A percentile compares a stretch with the other conserved stretches of the same genome.
These are phyloP conservation scores for Lachancea fermentati DNA, from an alignment of 805 yeast genomes.

Conservation along the genomic window DNA sequence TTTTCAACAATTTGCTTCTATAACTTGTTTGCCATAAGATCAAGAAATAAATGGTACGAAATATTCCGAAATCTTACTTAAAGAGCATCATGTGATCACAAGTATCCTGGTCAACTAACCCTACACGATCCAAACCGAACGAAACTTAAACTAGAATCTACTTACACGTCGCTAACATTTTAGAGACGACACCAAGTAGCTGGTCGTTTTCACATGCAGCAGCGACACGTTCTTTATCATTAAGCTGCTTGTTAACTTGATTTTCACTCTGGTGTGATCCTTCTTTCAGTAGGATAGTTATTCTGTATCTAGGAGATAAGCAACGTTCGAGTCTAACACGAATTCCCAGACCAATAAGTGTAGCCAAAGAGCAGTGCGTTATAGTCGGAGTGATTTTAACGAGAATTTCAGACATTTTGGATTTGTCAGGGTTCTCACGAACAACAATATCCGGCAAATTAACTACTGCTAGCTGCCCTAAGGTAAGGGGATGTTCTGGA, in stretches of 20 bases:
- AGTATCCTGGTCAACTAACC: too few relatives aligned
- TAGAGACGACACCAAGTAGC: conserved; percentile 79
- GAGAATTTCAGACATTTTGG: conserved; percentile 63
- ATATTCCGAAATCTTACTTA: not conserved
- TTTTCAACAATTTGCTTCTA: not conserved
- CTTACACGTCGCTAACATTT: conserved; percentile 81
- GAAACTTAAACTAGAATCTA: not conserved
- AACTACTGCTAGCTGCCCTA: conserved; percentile 93
- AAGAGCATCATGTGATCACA: not conserved
- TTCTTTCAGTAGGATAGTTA: conserved; percentile 72
- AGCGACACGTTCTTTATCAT: conserved; percentile 95
- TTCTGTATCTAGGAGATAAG: conserved; percentile 77
- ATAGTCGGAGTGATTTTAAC: conserved; percentile 94
- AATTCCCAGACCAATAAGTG: conserved; percentile 91
- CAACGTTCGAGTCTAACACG: conserved; percentile 87
- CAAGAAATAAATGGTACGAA: not conserved
- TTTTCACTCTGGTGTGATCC: conserved; percentile 95
- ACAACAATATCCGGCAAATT: conserved; percentile 77
- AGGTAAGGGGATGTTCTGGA: conserved; percentile 94
- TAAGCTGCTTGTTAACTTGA: conserved; percentile 93
- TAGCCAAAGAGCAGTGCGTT: conserved; percentile 95
- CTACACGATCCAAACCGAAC: too few relatives aligned
- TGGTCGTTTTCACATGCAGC: conserved; percentile 99
- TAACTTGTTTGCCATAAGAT: too few relatives aligned
- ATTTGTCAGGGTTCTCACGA: conserved; percentile 45